Conservation (phyloP, 768 basidiomycete genomes). For the Cubamyces lactineus region DNA sequence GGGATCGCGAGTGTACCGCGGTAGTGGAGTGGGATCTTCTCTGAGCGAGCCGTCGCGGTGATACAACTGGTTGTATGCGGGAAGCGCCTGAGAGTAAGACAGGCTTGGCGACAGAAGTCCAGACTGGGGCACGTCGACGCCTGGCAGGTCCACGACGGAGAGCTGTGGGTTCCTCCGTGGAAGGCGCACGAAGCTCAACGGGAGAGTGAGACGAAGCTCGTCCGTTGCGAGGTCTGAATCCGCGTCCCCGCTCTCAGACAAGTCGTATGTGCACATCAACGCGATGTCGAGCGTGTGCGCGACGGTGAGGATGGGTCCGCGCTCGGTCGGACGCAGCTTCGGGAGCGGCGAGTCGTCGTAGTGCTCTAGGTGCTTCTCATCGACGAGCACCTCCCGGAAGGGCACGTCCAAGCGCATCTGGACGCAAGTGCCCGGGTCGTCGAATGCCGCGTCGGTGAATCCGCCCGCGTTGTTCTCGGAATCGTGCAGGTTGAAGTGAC, state of each 20-base stretch:
- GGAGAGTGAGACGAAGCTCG: constrained; percentile 30
- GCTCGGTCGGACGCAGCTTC: constrained; percentile 48
- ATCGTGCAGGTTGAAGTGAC: constrained; percentile 51
- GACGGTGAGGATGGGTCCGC: constrained; percentile 60
- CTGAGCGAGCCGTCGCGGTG: constrained; percentile 73
- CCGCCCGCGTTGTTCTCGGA: constrained; percentile 47
- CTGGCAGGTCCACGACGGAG: constrained; percentile 11
- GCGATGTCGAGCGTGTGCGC: constrained; percentile 55
- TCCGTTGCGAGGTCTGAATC: constrained; percentile 23
- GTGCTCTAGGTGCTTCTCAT: constrained; percentile 15
- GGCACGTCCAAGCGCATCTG: constrained; percentile 61
- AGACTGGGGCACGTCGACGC: constrained; percentile 31
- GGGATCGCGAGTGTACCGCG: constrained; percentile 29
- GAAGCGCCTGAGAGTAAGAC: constrained; percentile 46
- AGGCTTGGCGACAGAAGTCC: constrained; percentile 16
- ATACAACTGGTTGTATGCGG: constrained; percentile 80
- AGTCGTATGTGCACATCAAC: constrained; percentile 59
- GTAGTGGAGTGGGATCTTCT: constrained; percentile 64
- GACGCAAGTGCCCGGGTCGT: constrained; percentile 50
- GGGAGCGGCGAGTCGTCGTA: constrained; percentile 44
- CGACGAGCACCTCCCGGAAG: constrained; percentile 38
- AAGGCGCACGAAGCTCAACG: constrained; percentile 30
- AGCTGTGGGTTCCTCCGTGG: constrained; percentile 1
- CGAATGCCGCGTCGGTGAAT: constrained; percentile 37
- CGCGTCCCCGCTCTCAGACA: constrained; percentile 38